These are phyloP conservation scores for Talaromyces proteolyticus DNA, from an alignment of 495 filamentous ascomycete species.

Conservation along the genomic window DNA sequence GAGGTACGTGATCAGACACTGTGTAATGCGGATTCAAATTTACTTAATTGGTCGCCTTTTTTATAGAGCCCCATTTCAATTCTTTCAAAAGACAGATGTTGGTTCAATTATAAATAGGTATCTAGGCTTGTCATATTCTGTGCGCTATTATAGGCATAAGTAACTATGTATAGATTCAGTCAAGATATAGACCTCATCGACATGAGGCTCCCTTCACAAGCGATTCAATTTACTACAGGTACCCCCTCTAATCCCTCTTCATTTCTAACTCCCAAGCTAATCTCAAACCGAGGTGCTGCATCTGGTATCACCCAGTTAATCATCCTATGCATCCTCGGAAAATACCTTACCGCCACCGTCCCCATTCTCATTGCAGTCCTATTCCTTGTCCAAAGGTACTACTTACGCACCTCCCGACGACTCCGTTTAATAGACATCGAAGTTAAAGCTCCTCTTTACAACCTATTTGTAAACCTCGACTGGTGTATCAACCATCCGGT, in stretches of 20 bases:
- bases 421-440: conserved; percentile 53
- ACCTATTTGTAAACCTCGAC: conserved; percentile 58
- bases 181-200: conserved; percentile 58
- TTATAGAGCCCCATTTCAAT: conserved; percentile 34
- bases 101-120: conserved; percentile 35
- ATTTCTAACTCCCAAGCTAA: too few relatives aligned
- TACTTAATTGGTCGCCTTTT: neutral
- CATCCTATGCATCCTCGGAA: conserved; percentile 2
- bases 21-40: neutral
- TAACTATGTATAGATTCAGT: conserved; percentile 41
- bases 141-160: neutral
- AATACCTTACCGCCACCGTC: conserved; percentile 44
- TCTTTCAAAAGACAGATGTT: conserved; percentile 38
- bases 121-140: neutral
- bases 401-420: conserved; percentile 58
- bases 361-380: conserved; percentile 35
- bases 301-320: neutral
- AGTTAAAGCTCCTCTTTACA: conserved; percentile 58
- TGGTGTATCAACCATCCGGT: conserved; percentile 64
- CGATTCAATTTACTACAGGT: conserved; percentile 1
- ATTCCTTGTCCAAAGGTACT: conserved; percentile 52
- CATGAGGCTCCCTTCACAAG: conserved; percentile 39
- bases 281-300: neutral
- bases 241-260: neutral
- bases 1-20: too few relatives aligned